Base-by-base conservation (phyloP, 176 grass and related monocot species). In the Oryza australiensis region DNA sequence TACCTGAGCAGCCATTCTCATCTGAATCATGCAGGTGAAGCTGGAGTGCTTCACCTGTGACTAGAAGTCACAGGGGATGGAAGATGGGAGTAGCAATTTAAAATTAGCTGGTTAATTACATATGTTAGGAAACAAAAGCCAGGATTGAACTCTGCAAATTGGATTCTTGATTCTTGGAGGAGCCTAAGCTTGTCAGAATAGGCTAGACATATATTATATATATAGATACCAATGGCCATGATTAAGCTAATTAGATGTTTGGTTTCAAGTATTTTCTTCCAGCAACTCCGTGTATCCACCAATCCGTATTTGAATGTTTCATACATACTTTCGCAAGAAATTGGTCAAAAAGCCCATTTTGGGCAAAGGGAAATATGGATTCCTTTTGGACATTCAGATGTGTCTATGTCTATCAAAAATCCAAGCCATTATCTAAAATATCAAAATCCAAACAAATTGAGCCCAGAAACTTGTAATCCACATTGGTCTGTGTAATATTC, bases 161-260 rank as follows among this genome's bases (percentile, higher is more conserved):
- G 57, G 55, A 26, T 24, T 77, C 55, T 83, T 72, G 23, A 32
- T 46, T 79, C 3, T 62, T 22, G 26, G 67, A 26, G 20, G 59
- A 33, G 43, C 69, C 28, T 66, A 71, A 57, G 48, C 35, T 41
- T 49, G 62, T 68, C 70, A 76, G 63, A 35, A 35, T 66, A 75
- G 63, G 38, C 75, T 75, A 69, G 62, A 27, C 49, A 66, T 26
- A 70, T 41, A 41, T 41, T 1, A 41, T 41, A 41, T 41, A 22
- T 64, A 66, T 32, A 32, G n/a, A n/a, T n/a, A n/a, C n/a, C 8
- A 26, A 60, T 18, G 64, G 38, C 72, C 7, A 76, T 59, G 42
- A 2, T 67, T 42, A 60, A 45, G 7, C n/a, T n/a, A n/a, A n/a
- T 26, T 55, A 41, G 57, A 48, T 78, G 14, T 10, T 35, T 40